Percentiles rank a stretch among this genome's conserved stretches.
Conservation (phyloP, 306 rosid species). For the Crataegus laevigata region DNA sequence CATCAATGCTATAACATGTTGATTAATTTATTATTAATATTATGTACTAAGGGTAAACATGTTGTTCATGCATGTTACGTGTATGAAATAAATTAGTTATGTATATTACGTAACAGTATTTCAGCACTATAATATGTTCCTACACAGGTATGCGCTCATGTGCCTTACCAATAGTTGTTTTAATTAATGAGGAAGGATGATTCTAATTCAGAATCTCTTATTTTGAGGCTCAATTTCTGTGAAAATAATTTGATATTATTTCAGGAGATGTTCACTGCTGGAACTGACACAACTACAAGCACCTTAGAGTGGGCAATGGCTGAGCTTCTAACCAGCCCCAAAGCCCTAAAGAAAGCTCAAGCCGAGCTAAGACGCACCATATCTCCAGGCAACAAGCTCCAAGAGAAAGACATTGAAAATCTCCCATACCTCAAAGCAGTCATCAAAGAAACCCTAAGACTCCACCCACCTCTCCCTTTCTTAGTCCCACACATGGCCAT, state of each 20-base stretch:
- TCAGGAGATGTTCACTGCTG: conserved; percentile 88
- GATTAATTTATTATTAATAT: too few relatives aligned
- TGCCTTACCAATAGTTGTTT: too few relatives aligned
- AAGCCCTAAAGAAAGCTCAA: conserved; percentile 45
- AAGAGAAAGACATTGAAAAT: conserved; percentile 56
- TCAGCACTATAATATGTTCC: too few relatives aligned
- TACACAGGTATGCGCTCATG: too few relatives aligned
- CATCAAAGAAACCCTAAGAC: conserved; percentile 76
- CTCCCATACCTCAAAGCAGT: conserved; percentile 72
- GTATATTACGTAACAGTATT: too few relatives aligned
- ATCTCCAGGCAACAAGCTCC: conserved; percentile 27
- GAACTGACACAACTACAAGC: conserved; percentile 84
- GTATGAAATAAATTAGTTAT: too few relatives aligned
- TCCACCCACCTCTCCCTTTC: conserved; percentile 94
- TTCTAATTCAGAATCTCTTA: too few relatives aligned
- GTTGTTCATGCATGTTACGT: too few relatives aligned
- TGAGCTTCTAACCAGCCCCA: conserved; percentile 71
- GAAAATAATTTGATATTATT: not conserved
- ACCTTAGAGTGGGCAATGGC: conserved; percentile 91
- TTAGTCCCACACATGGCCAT: conserved; percentile 85
- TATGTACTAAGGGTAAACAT: too few relatives aligned
- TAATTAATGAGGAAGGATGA: too few relatives aligned
- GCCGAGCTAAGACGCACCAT: conserved; percentile 50
- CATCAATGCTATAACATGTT: too few relatives aligned
- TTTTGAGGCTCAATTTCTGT: not conserved